Base-by-base conservation (phyloP, 2,329 filamentous ascomycete species). In the Beauveria brongniartii region DNA sequence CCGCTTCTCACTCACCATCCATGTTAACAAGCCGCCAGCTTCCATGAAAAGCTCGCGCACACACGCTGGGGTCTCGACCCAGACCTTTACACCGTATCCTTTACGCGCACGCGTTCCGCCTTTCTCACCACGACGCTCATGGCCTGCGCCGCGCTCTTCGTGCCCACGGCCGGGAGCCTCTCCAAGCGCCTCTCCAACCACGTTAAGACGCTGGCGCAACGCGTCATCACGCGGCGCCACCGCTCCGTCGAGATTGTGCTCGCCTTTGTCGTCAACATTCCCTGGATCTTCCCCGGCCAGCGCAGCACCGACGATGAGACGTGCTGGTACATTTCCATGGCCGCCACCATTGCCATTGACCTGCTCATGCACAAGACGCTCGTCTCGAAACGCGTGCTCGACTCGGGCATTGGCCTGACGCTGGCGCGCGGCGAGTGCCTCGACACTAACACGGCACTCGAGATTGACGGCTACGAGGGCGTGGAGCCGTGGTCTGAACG, bases 31-130 rank as follows among this genome's bases (percentile, higher is more conserved):
- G 14, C 48, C 34, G 41, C 4, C 51, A 89, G 86, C 67, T 91
- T 90, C 66, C 84, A 89, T 67, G 78, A 85, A 26, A 86, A 87
- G 55, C 79, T 91, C 5, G 84, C 87, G 1, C 88, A 91, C 69
- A 91, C 88, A 0, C 76, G 88, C 69, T 91, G 88, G 88, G 88
- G 88, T 0, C 81, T 90, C 9, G 88, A 90, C 65, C 85, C 86
- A 1, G 70, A 81, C 16, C 75, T 90, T 5, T 88, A 90, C 66
- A 89, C 82, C 0, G 77, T 84, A 20, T 72, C 78, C 1, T 91
- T 89, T 66, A 85, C 88, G 3, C 84, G 86, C 18, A 79, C 80
- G 1, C 83, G 86, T 53, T 91, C 88, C 0, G 81, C 86, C 1
- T 90, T 90, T 68, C 76, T 91, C 2, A 86, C 89, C 66, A 90